Evolutionary conservation across 805 yeast genomes (phyloP).

Genomic region (Candida koratica): DNA sequence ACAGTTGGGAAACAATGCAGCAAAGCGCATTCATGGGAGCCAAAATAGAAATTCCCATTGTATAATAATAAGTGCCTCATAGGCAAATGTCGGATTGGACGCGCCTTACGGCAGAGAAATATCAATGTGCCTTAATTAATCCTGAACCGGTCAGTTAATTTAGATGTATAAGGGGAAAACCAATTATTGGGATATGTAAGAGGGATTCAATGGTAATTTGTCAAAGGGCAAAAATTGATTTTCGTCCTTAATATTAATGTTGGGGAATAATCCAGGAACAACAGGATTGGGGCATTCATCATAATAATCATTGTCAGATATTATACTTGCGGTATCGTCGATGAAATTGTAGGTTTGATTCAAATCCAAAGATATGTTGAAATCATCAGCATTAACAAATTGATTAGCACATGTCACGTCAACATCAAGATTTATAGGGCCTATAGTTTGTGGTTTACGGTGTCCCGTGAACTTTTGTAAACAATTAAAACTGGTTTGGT

Average conservation of each 20-base stretch:
- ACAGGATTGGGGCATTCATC: conserved; percentile 22
- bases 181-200: conserved; percentile 18
- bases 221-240: conserved; percentile 24
- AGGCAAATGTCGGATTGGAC: not conserved
- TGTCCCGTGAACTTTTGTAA: too few relatives aligned
- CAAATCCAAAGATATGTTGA: conserved; percentile 8
- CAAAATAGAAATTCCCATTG: too few relatives aligned
- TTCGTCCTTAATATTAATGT: conserved; percentile 23
- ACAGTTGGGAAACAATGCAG: too few relatives aligned
- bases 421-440: too few relatives aligned
- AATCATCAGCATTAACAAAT: conserved; percentile 9
- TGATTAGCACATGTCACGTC: conserved; percentile 3
- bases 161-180: not conserved
- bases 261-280: conserved; percentile 37
- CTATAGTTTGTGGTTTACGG: too few relatives aligned
- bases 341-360: conserved; percentile 3
- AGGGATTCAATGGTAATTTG: conserved; percentile 28
- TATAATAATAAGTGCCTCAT: not conserved
- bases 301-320: conserved; percentile 7
- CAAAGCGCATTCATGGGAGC: too few relatives aligned
- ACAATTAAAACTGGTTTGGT: conserved; percentile 1
- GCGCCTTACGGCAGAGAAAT: not conserved
- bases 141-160: conserved; percentile 9
- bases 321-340: conserved; percentile 5
- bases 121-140: not conserved